phyloP scores from a whole-genome alignment of 148 eudicot genomes.

The Diospyros kaki region DNA sequence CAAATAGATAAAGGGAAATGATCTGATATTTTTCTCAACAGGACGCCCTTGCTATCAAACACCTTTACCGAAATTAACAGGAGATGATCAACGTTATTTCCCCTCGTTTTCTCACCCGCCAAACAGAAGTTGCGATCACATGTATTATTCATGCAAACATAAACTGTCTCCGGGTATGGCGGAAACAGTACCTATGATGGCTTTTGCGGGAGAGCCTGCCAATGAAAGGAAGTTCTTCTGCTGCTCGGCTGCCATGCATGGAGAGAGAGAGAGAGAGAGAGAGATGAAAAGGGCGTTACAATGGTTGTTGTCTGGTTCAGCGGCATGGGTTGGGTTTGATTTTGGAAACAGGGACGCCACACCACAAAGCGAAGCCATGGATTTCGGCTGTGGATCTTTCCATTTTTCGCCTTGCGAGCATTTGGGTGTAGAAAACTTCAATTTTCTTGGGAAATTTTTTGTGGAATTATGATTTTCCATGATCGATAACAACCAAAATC shows the following conservation, averaged over 20 bases:
- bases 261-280: neutral
- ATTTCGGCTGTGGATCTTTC: neutral
- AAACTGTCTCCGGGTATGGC: neutral
- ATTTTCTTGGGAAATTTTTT: no score
- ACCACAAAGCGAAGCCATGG: neutral
- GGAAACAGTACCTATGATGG: neutral
- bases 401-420: neutral
- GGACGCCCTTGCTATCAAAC: neutral
- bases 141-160: neutral
- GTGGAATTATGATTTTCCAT: no score
- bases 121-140: neutral
- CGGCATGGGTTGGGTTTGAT: no score
- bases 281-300: slow-evolving; percentile 1
- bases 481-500: no score
- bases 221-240: neutral
- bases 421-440: no score
- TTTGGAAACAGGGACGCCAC: no score
- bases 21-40: neutral
- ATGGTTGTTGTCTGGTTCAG: neutral
- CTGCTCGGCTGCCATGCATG: neutral
- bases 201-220: neutral
- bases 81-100: neutral
- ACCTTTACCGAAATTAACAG: neutral
- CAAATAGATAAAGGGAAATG: neutral
- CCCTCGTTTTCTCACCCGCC: neutral